Evolutionary conservation across 148 eudicot genomes (phyloP), one percentile per base, ranked within the genome.

Genomic region (Vaccinium corymbosum): DNA sequence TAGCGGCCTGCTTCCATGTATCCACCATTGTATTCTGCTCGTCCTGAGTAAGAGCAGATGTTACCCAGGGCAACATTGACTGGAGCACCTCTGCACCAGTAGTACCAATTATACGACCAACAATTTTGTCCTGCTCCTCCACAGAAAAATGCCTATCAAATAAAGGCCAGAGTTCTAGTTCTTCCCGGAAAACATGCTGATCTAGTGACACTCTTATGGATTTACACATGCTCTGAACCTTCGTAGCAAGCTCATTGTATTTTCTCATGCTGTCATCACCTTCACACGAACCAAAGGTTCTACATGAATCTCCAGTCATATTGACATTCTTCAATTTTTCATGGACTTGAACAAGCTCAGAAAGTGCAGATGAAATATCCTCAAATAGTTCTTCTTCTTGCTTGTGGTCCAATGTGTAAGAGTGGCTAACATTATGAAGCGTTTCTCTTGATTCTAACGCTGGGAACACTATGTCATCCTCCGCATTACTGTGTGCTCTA

Each of bases 1-100:
- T 97, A 59, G 99, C 92, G 20, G 99, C 99, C 75, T 97, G 92
- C 90, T 97, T 97, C 97, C 95, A 94, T 4, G 97, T 94, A 86
- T 94, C 95, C 97, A 97, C 93, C 95, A 97, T 92, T 91, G 90
- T 97, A 86, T 93, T 94, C 84, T 97, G 98, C 88, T 97, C 99
- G 84, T 94, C 99, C 90, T 89, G 98, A 61, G 95, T 97, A 85
- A 97, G 97, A 46, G 94, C 99, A 87, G 97, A 92, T 77, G 98
- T 97, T 75, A 97, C 99, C 99, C 99, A 97, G 75, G 99, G 99
- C 84, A 97, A 89, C 99, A 97, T 97, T 76, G 99, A 94, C 61
- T 97, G 99, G 53, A 97, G 94, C 85, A 97, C 99, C 86, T 97
- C 98, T 20, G 99, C 99, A 79, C 99, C 99, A 55, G 99, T 97